Conservation (phyloP, 2,329 filamentous ascomycete genomes). For the Calonectria pseudoturangicola region DNA sequence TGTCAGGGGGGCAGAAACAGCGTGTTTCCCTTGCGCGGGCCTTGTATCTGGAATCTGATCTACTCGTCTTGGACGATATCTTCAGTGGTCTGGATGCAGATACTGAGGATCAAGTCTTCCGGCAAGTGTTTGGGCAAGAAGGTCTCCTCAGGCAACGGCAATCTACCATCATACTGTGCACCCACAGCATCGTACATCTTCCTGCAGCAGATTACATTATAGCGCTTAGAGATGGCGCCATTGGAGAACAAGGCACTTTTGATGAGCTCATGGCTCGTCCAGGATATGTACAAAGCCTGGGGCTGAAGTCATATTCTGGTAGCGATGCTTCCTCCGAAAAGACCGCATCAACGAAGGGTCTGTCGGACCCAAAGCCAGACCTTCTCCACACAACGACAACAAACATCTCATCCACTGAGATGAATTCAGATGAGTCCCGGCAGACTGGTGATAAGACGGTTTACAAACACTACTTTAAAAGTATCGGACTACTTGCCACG, state of each 20-base stretch:
- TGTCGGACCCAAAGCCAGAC: background rate
- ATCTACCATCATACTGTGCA: constrained; percentile 32
- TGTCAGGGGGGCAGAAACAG: constrained; percentile 34
- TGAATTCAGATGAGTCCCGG: background rate
- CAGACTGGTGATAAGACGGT: constrained; percentile 55
- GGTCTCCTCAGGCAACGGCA: constrained; percentile 41
- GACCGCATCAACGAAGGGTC: background rate
- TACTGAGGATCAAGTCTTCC: constrained; percentile 49
- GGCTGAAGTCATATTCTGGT: background rate
- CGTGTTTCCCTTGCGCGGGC: constrained; percentile 52
- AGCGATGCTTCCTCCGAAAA: constrained; percentile 15
- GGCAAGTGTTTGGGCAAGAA: constrained; percentile 41
- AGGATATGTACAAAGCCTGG: constrained; percentile 23
- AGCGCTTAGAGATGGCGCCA: constrained; percentile 18
- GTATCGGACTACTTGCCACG: constrained; percentile 45
- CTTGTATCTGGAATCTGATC: constrained; percentile 49
- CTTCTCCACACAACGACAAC: constrained; percentile 1
- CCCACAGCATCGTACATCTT: constrained; percentile 39
- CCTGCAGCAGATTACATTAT: constrained; percentile 41
- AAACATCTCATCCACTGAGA: constrained; percentile 48
- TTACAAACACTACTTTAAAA: constrained; percentile 60
- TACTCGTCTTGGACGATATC: constrained; percentile 54
- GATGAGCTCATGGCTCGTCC: background rate
- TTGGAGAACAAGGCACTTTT: constrained; percentile 16
- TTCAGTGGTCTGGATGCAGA: constrained; percentile 54